Conservation (phyloP, 345 rosid species). For the Euphorbia peplus region DNA sequence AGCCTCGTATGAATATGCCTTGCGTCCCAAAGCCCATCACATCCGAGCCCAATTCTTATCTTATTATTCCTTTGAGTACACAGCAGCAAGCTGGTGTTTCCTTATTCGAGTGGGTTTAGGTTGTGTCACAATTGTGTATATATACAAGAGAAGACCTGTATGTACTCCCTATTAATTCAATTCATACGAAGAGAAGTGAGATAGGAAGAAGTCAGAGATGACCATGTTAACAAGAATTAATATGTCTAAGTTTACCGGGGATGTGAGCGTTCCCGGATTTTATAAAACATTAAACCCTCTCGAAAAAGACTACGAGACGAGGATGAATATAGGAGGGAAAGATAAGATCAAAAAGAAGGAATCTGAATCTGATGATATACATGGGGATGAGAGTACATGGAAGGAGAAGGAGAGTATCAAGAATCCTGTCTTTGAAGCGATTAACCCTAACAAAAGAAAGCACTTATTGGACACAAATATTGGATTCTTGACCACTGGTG, state of each 20-base stretch:
- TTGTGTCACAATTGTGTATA: too few species aligned
- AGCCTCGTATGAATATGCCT: slow-evolving; percentile 27
- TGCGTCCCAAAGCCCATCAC: too few species aligned
- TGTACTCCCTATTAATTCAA: too few species aligned
- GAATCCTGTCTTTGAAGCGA: slow-evolving; percentile 30
- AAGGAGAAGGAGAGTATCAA: slow-evolving; percentile 33
- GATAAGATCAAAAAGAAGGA: slow-evolving; percentile 36
- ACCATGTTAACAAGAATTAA: slow-evolving; percentile 27
- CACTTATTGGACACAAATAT: slow-evolving; percentile 49
- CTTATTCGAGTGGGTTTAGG: too few species aligned
- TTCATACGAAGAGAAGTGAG: slow-evolving; percentile 34
- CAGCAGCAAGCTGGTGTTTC: too few species aligned
- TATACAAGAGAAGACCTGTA: too few species aligned
- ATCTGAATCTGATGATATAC: slow-evolving; percentile 30
- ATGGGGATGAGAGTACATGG: slow-evolving; percentile 28
- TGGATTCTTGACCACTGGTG: slow-evolving; percentile 59
- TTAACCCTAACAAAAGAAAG: slow-evolving; percentile 58
- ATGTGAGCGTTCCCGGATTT: slow-evolving; percentile 28
- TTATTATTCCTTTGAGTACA: too few species aligned
- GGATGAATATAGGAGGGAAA: slow-evolving; percentile 28
- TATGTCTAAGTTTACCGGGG: slow-evolving; percentile 27
- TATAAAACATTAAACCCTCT: slow-evolving; percentile 26
- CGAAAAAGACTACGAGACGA: slow-evolving; percentile 26
- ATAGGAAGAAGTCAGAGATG: slow-evolving; percentile 32
- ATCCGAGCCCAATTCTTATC: too few species aligned